Conservation (phyloP, 2,329 filamentous ascomycete species). For the Penicillium psychrosexuale region DNA sequence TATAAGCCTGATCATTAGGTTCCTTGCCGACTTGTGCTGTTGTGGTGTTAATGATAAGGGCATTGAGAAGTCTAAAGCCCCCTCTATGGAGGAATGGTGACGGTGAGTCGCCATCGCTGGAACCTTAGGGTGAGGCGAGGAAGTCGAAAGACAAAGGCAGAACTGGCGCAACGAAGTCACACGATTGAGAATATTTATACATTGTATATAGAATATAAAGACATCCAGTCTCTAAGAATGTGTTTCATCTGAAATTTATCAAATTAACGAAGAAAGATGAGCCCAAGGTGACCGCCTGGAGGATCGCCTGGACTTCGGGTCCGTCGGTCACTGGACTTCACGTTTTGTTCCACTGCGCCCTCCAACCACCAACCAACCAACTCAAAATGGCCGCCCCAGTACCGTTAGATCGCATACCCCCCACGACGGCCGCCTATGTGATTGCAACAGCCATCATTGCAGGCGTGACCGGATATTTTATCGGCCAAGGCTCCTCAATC, state of each 20-base stretch:
- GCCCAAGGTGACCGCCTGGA: not conserved
- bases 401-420: conserved; percentile 42
- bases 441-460: conserved; percentile 71
- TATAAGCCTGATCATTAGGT: too few species aligned
- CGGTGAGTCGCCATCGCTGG: too few species aligned
- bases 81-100: too few species aligned
- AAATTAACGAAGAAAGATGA: not conserved
- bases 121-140: too few species aligned
- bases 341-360: too few species aligned
- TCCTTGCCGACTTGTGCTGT: too few species aligned
- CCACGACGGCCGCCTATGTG: conserved; percentile 59
- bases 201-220: not conserved
- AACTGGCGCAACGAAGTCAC: not conserved
- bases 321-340: too few species aligned
- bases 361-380: conserved; percentile 1
- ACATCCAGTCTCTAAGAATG: not conserved
- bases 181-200: not conserved
- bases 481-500: conserved; percentile 63
- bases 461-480: conserved; percentile 72
- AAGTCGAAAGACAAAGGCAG: not conserved
- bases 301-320: too few species aligned
- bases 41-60: too few species aligned
- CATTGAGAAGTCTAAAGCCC: too few species aligned
- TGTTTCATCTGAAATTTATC: not conserved
- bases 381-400: conserved; percentile 32